phyloP scores from a whole-genome alignment of 1,284 basidiomycete genomes.

The Ganoderma resinaceum region DNA sequence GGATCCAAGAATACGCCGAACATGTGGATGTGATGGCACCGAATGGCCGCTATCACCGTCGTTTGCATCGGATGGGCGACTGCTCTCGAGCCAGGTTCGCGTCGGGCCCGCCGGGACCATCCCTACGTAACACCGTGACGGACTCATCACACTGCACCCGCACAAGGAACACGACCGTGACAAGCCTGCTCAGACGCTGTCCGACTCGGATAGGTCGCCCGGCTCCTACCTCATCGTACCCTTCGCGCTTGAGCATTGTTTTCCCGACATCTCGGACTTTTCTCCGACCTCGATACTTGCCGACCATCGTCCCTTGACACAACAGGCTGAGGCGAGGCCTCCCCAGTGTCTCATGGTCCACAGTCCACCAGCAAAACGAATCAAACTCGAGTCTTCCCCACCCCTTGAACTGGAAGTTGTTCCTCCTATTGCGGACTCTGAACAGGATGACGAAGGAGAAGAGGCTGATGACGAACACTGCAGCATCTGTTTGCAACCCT shows the following conservation, averaged over 20 bases:
- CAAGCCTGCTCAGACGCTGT: background rate
- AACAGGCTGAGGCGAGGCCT: background rate
- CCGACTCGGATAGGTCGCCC: background rate
- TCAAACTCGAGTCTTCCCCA: conserved; percentile 30
- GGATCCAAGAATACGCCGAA: background rate
- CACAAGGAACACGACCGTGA: background rate
- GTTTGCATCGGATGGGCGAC: background rate
- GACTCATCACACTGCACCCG: conserved; percentile 4
- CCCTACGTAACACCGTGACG: background rate
- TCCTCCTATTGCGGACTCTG: background rate
- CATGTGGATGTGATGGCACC: background rate
- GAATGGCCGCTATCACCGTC: background rate
- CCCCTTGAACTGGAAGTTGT: background rate
- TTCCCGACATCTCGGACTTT: background rate
- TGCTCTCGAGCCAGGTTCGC: background rate
- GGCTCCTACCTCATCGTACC: background rate
- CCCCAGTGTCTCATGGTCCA: conserved; percentile 9
- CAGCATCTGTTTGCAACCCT: conserved; percentile 79
- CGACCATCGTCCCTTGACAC: background rate
- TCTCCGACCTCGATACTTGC: background rate
- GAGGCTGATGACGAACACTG: conserved; percentile 51
- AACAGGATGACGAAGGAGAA: conserved; percentile 8
- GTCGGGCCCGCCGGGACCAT: too few species aligned
- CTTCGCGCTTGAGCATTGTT: background rate
- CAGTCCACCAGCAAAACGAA: conserved; percentile 35